Conservation (phyloP, 176 grass and related monocot species). For the Oryza glumipatula region DNA sequence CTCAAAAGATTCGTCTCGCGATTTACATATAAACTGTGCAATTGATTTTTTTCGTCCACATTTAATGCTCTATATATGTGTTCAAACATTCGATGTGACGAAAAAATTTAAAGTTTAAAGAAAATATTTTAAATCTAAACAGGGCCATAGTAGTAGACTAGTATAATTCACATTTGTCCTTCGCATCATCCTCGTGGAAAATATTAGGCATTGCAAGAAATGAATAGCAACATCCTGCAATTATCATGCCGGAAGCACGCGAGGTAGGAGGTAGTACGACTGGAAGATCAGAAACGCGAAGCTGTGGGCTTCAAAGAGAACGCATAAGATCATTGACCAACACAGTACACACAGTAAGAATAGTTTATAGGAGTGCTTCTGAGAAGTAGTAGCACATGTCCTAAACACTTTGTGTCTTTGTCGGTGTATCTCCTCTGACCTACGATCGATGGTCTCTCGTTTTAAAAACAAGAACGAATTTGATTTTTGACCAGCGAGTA, state of each 20-base stretch:
- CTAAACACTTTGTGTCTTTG: neutral
- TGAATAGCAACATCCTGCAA: neutral
- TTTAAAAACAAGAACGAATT: neutral
- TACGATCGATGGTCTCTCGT: neutral
- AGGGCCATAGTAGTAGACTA: too few species aligned
- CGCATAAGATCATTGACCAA: neutral
- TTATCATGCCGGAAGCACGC: too few species aligned
- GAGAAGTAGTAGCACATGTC: too few species aligned
- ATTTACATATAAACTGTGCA: too few species aligned
- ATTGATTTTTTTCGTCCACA: too few species aligned
- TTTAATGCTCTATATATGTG: too few species aligned
- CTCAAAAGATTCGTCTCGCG: too few species aligned
- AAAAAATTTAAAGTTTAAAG: too few species aligned
- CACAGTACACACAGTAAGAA: neutral
- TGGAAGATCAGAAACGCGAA: neutral
- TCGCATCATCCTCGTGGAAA: neutral
- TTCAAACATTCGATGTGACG: too few species aligned
- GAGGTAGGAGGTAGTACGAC: neutral
- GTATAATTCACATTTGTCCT: conserved; percentile 11
- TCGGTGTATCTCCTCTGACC: neutral
- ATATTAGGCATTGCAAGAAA: neutral
- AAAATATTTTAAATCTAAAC: too few species aligned
- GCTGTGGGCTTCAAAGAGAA: neutral
- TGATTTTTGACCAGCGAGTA: neutral
- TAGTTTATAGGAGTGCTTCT: neutral